Evolutionary conservation across 1,284 basidiomycete genomes (phyloP).

Genomic region (Pseudozyma pruni): DNA sequence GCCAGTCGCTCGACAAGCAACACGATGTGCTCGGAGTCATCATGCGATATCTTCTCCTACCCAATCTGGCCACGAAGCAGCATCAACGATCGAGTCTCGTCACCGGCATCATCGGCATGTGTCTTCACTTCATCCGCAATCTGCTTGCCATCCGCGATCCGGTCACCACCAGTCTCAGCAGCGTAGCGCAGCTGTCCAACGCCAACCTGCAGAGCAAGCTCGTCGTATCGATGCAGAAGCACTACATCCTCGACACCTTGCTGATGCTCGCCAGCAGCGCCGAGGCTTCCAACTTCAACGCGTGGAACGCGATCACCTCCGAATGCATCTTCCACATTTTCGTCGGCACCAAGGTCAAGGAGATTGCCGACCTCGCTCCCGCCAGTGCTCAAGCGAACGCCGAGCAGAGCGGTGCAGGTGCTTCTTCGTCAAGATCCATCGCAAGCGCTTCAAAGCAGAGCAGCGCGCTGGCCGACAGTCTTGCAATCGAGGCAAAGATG

Average conservation of each 20-base stretch:
- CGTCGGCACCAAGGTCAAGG: conserved; percentile 49
- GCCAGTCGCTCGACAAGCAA: conserved; percentile 39
- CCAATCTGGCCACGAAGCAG: conserved; percentile 60
- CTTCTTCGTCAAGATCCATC: conserved; percentile 4
- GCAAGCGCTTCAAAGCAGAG: conserved; percentile 3
- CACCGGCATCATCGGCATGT: conserved; percentile 63
- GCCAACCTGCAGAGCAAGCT: conserved; percentile 62
- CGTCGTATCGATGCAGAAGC: conserved; percentile 54
- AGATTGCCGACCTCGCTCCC: conserved; percentile 26
- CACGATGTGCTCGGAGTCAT: conserved; percentile 57
- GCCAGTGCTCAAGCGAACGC: neutral
- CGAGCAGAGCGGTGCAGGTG: neutral
- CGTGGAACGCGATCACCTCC: conserved; percentile 59
- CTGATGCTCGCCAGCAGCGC: conserved; percentile 64
- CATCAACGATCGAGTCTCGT: conserved; percentile 58
- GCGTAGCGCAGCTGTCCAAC: conserved; percentile 52
- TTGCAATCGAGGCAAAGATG: conserved; percentile 52
- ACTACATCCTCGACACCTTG: conserved; percentile 61
- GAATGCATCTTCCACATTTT: conserved; percentile 66
- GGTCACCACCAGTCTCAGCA: conserved; percentile 50
- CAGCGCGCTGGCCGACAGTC: conserved; percentile 44
- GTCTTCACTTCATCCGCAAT: conserved; percentile 66
- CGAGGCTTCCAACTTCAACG: conserved; percentile 57
- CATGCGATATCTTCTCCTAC: conserved; percentile 60
- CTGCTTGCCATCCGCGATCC: conserved; percentile 65